Conservation (phyloP, 352 stramenopile species). For the Pythium periplocum region DNA sequence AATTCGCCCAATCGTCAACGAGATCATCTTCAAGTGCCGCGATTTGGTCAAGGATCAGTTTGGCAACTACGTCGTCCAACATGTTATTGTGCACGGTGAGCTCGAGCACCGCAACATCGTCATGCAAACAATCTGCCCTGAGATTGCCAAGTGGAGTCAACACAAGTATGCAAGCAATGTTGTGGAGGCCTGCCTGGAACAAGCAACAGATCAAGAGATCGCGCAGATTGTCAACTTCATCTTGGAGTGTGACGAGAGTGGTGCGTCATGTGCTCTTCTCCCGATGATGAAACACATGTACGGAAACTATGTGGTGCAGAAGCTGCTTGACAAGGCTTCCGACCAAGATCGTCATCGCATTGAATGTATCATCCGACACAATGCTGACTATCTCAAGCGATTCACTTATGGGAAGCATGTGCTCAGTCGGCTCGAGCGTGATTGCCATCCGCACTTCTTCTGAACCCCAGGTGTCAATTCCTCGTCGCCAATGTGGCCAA, state of each 20-base stretch:
- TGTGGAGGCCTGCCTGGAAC: slow-evolving; percentile 93
- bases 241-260: slow-evolving; percentile 66
- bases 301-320: slow-evolving; percentile 96
- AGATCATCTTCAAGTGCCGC: slow-evolving; percentile 90
- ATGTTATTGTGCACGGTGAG: slow-evolving; percentile 94
- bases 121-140: slow-evolving; percentile 80
- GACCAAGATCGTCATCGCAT: slow-evolving; percentile 81
- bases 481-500: too few relatives aligned
- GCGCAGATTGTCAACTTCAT: slow-evolving; percentile 75
- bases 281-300: slow-evolving; percentile 96
- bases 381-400: slow-evolving; percentile 88
- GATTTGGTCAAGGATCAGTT: slow-evolving; percentile 95
- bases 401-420: slow-evolving; percentile 94
- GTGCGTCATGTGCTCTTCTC: slow-evolving; percentile 71
- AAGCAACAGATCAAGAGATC: slow-evolving; percentile 80
- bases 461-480: too few relatives aligned
- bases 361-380: slow-evolving; percentile 87
- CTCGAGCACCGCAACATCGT: slow-evolving; percentile 72
- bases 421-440: slow-evolving; percentile 72
- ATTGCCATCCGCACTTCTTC: neutral
- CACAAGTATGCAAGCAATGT: slow-evolving; percentile 97
- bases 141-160: slow-evolving; percentile 88
- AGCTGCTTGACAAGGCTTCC: slow-evolving; percentile 91
- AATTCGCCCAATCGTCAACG: slow-evolving; percentile 90
- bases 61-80: slow-evolving; percentile 99